These are phyloP conservation scores for Rhodotorula sp. DNA, from an alignment of 1,284 basidiomycete genomes.

Conservation along the genomic window DNA sequence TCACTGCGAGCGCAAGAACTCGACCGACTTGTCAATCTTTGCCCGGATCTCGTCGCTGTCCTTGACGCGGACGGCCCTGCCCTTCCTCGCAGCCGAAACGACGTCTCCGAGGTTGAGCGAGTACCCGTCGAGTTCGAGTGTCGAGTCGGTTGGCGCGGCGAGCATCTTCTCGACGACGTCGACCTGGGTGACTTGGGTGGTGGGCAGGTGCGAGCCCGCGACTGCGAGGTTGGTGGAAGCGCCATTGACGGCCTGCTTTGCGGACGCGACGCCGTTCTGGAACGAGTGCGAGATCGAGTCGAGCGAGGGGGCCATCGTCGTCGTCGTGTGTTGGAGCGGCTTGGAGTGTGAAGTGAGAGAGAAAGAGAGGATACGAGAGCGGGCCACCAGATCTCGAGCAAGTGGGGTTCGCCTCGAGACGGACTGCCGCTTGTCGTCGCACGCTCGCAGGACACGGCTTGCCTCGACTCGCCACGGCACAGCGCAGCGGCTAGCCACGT, in stretches of 20 bases:
- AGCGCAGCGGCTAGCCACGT: too few species aligned
- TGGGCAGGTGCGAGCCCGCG: background rate
- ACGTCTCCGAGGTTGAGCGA: conserved; percentile 69
- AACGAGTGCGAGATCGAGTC: conserved; percentile 1
- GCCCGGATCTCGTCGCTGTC: conserved; percentile 56
- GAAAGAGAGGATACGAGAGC: background rate
- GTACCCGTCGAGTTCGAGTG: conserved; percentile 66
- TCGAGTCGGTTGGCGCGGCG: background rate
- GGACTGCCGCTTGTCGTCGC: too few species aligned
- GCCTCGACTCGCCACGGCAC: too few species aligned
- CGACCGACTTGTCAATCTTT: conserved; percentile 59
- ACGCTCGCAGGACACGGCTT: too few species aligned
- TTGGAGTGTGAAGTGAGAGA: background rate
- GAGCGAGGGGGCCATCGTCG: conserved; percentile 6
- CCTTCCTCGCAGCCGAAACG: conserved; percentile 65
- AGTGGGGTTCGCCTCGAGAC: too few species aligned
- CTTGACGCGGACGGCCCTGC: conserved; percentile 54
- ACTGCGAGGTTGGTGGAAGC: background rate
- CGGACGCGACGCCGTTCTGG: background rate
- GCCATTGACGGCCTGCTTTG: background rate
- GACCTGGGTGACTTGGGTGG: background rate
- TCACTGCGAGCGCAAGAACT: conserved; percentile 40
- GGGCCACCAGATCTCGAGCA: too few species aligned
- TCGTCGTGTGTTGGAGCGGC: background rate
- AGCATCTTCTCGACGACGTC: conserved; percentile 12